Conservation (phyloP, 1,284 basidiomycete genomes). For the Leccinum griseonigrum region DNA sequence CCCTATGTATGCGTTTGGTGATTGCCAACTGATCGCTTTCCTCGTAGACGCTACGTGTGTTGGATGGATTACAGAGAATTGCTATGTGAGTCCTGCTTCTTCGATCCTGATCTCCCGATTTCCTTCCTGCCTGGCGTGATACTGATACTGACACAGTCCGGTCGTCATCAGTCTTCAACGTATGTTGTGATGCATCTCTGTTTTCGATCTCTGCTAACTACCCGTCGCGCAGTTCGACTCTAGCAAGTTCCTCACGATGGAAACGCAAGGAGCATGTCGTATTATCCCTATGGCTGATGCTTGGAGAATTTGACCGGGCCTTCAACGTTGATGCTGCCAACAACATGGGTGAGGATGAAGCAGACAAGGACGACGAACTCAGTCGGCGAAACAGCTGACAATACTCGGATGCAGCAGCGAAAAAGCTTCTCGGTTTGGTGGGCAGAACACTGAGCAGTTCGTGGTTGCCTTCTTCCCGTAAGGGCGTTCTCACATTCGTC, state of each 20-base stretch:
- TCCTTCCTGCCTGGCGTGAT: neutral
- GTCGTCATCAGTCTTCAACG: conserved; percentile 20
- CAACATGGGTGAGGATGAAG: conserved; percentile 36
- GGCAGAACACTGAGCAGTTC: conserved; percentile 64
- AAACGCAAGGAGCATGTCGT: conserved; percentile 46
- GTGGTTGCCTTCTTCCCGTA: conserved; percentile 26
- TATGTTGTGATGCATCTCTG: conserved; percentile 2
- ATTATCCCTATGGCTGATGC: conserved; percentile 71
- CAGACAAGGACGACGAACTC: conserved; percentile 37
- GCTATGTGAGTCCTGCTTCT: conserved; percentile 37
- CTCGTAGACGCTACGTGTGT: conserved; percentile 48
- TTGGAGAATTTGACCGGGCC: conserved; percentile 86
- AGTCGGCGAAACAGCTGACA: conserved; percentile 73
- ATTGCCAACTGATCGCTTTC: conserved; percentile 7
- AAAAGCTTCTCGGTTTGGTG: conserved; percentile 68
- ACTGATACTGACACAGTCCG: neutral
- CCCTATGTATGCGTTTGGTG: neutral
- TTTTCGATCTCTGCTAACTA: neutral
- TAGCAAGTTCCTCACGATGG: conserved; percentile 28
- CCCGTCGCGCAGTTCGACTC: conserved; percentile 22
- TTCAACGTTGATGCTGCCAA: conserved; percentile 68
- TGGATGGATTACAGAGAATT: conserved; percentile 60
- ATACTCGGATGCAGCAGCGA: conserved; percentile 76
- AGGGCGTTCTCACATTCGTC: conserved; percentile 8
- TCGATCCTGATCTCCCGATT: neutral